Percentiles rank a stretch among this genome's conserved stretches.
Conservation (phyloP, 2,329 filamentous ascomycete species). For the Periconia digitata region DNA sequence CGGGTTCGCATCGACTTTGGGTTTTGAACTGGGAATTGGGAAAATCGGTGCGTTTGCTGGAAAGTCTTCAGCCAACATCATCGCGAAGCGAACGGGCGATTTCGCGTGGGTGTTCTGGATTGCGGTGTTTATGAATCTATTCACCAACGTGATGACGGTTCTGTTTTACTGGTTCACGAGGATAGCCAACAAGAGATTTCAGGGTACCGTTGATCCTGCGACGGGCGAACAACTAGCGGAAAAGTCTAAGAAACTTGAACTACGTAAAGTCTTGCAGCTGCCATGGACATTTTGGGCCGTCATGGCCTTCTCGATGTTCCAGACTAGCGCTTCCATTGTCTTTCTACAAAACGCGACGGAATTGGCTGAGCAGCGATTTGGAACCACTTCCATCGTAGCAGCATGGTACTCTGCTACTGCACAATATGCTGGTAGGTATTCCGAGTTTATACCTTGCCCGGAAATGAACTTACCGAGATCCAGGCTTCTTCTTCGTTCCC, state of each 20-base stretch:
- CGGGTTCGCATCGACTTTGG: conserved; percentile 64
- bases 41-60: conserved; percentile 65
- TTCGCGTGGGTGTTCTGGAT: conserved; percentile 66
- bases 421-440: conserved; percentile 51
- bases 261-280: conserved; percentile 57
- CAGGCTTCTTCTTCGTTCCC: conserved; percentile 59
- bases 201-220: conserved; percentile 54
- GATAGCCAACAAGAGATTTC: conserved; percentile 53
- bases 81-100: conserved; percentile 59
- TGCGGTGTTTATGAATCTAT: conserved; percentile 64
- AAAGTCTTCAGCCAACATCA: conserved; percentile 62
- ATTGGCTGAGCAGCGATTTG: conserved; percentile 61
- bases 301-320: conserved; percentile 58
- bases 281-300: conserved; percentile 64
- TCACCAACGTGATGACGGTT: conserved; percentile 59
- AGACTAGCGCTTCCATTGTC: conserved; percentile 58
- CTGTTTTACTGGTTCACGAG: conserved; percentile 60
- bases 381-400: conserved; percentile 56
- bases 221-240: conserved; percentile 63
- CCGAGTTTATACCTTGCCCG: not conserved
- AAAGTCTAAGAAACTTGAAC: conserved; percentile 60
- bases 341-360: conserved; percentile 63
- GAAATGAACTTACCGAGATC: not conserved
- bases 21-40: conserved; percentile 61
- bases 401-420: conserved; percentile 63